A percentile compares a stretch with the other conserved stretches of the same genome.
Conservation (phyloP, 106 monocot genomes). For the Xerophyta viscosa region DNA sequence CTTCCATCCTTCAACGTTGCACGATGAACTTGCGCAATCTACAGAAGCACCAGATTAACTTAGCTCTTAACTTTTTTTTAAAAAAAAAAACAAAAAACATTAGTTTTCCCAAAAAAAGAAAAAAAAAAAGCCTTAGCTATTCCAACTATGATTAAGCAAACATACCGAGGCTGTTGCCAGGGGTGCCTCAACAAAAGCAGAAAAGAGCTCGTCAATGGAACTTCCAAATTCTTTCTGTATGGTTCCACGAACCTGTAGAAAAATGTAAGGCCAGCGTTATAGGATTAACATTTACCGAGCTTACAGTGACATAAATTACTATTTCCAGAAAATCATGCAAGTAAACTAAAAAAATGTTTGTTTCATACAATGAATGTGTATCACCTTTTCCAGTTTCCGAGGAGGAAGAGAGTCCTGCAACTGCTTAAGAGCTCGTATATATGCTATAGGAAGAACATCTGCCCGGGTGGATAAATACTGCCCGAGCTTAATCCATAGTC, state of each 20-base stretch:
- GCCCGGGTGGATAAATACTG: conserved; percentile 95
- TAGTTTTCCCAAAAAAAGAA: too few species aligned
- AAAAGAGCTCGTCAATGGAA: conserved; percentile 60
- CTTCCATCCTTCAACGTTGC: conserved; percentile 71
- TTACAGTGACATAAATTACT: too few species aligned
- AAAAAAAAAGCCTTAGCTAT: too few species aligned
- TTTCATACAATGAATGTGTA: background rate
- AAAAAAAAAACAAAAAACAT: too few species aligned
- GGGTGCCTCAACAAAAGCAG: conserved; percentile 57
- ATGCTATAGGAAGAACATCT: conserved; percentile 89
- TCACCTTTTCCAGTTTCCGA: conserved; percentile 73
- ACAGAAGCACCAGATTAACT: conserved; percentile 8
- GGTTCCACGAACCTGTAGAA: conserved; percentile 64
- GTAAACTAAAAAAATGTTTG: too few species aligned
- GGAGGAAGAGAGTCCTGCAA: conserved; percentile 99
- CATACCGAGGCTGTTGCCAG: conserved; percentile 98
- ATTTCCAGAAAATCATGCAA: too few species aligned
- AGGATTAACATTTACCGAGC: too few species aligned
- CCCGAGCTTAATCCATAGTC: conserved; percentile 96
- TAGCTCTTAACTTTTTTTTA: too few species aligned
- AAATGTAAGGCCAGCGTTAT: background rate
- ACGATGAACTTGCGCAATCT: conserved; percentile 99
- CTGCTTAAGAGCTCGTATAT: conserved; percentile 67
- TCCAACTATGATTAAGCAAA: too few species aligned
- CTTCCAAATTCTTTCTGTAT: conserved; percentile 70